Base-by-base conservation (phyloP, 495 filamentous ascomycete species). In the Neurospora sp. region DNA sequence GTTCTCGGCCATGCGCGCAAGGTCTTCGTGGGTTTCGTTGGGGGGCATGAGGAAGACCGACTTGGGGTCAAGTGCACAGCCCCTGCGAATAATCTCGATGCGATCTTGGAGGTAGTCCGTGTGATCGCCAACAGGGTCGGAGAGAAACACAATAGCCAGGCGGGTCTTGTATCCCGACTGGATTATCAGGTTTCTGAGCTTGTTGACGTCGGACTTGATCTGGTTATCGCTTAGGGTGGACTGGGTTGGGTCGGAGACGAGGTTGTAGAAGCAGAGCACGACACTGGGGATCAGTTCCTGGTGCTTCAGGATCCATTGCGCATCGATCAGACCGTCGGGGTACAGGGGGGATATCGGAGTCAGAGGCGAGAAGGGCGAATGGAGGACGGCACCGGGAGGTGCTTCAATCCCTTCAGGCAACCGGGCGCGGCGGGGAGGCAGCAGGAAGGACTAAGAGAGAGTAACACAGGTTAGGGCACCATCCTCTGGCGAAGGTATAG, bases 331-430 rank as follows among this genome's bases (percentile, higher is more conserved):
- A 5, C 94, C 94, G 84, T 97, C 94, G 20, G 94, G 93, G 74
- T 92, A 97, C 16, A 94, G 87, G 3, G 89, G 86, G 0, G 94
- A 96, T 37, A 87, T 85, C 3, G 93, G 93, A 22, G 91, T 93
- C 70, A 97, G 84, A 8, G 94, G 94, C 7, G 94, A 98, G 70
- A 96, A 88, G 3, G 94, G 91, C 3, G 94, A 97, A 79, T 98
- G 94, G 18, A 97, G 86, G 14, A 88, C 79, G 46, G 84, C 82
- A 66, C 81, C 80, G 11, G 81, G 79, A 12, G 85, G 81, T 22
- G 80, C 74, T 20, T 85, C 84, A 74, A 83, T 81, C 40, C 85
- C 83, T 6, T 87, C 83, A 11, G 81, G 84, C 72, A 79, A 80
- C 75, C 75, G 86, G 76, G 83, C 88, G 83, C 76, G 83, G 76